phyloP scores from a whole-genome alignment of 2,329 filamentous ascomycete species.

The Bertia moriformis region DNA sequence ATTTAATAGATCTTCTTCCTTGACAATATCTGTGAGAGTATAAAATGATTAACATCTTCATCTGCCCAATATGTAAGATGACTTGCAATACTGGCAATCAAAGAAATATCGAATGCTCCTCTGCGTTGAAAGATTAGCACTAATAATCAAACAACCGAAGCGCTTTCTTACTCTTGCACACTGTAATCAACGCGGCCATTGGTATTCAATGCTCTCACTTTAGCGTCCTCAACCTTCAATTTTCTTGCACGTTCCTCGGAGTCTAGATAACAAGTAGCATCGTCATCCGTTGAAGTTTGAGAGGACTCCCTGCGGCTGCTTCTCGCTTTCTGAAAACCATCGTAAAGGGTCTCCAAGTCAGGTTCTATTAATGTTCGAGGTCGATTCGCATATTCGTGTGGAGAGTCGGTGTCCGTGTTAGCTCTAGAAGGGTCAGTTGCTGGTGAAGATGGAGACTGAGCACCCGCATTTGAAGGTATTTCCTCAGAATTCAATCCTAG shows the following conservation, averaged over 20 bases:
- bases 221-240: constrained; percentile 1
- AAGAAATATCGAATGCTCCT: background rate
- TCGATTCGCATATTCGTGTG: background rate
- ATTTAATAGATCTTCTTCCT: background rate
- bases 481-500: constrained; percentile 37
- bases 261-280: background rate
- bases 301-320: background rate
- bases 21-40: background rate
- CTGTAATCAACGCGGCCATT: constrained; percentile 1
- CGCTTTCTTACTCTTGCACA: background rate
- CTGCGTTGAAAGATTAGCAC: background rate
- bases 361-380: background rate
- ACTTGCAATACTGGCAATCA: constrained; percentile 1
- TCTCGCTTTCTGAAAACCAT: background rate
- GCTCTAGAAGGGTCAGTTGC: background rate
- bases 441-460: background rate
- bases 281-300: background rate
- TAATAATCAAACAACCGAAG: too few relatives aligned
- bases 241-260: background rate
- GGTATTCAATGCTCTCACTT: background rate
- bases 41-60: constrained; percentile 1
- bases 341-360: background rate
- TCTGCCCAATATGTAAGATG: constrained; percentile 1
- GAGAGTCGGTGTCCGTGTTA: background rate
- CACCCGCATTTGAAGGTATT: background rate